Conservation (phyloP, 768 basidiomycete species). For the Mycena vulgaris region DNA sequence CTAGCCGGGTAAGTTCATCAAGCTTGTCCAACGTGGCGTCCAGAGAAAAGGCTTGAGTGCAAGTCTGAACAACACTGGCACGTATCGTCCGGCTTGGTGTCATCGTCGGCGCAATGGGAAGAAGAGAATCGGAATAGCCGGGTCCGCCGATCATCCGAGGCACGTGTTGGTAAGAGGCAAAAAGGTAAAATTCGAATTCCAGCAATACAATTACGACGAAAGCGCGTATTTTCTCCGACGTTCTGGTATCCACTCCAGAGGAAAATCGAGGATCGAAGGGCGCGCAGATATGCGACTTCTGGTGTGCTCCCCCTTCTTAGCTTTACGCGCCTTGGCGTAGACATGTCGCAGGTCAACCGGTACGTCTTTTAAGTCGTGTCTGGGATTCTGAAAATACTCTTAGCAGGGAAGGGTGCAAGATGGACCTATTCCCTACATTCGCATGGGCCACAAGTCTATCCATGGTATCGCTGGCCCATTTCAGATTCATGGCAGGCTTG, state of each 20-base stretch:
- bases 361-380: conserved; percentile 69
- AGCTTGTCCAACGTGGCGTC: conserved; percentile 65
- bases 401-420: conserved; percentile 33
- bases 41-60: conserved; percentile 62
- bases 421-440: conserved; percentile 72
- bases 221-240: conserved; percentile 33
- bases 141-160: no score
- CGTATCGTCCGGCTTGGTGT: conserved; percentile 46
- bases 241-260: conserved; percentile 84
- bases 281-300: conserved; percentile 66
- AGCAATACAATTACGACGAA: neutral
- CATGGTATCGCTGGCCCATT: conserved; percentile 92
- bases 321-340: conserved; percentile 78
- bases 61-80: conserved; percentile 69
- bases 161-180: neutral
- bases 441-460: conserved; percentile 85
- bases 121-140: no score
- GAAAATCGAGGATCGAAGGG: conserved; percentile 86
- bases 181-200: neutral
- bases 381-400: conserved; percentile 52
- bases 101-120: neutral
- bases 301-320: conserved; percentile 80
- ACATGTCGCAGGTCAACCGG: conserved; percentile 90
- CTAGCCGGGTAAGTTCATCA: conserved; percentile 60
- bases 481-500: conserved; percentile 88